Evolutionary conservation across 1,284 basidiomycete species (phyloP).

Genomic region (Irpex sp.): DNA sequence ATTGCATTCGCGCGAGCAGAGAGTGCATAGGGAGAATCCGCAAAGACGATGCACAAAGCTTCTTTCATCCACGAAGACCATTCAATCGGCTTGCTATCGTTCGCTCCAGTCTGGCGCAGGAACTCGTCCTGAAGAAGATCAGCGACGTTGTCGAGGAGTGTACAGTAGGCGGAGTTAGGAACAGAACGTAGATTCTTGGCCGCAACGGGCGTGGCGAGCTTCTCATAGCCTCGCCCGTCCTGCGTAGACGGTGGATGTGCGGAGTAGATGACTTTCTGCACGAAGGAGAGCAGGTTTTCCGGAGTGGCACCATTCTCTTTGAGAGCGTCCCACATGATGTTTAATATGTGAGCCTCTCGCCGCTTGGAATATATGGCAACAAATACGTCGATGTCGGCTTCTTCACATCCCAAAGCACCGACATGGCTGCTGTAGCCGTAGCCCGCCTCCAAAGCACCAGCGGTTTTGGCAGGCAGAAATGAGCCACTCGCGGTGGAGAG

Average conservation of each 20-base stretch:
- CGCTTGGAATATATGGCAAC: background rate
- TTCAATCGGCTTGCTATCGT: background rate
- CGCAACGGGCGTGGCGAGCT: background rate
- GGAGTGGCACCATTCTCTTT: background rate
- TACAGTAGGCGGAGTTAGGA: background rate
- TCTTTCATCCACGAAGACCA: constrained; percentile 1
- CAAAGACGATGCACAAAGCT: background rate
- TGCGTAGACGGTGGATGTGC: background rate
- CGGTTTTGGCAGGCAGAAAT: background rate
- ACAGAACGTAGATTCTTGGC: background rate
- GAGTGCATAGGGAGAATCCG: background rate
- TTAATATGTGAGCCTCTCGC: background rate
- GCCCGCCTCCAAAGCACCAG: background rate
- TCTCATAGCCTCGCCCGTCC: background rate
- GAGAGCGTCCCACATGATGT: background rate
- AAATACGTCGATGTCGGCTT: background rate
- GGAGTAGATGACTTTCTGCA: background rate
- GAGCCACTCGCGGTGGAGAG: background rate
- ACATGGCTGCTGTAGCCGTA: background rate
- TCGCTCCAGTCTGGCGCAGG: background rate
- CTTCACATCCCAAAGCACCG: background rate
- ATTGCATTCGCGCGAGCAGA: background rate
- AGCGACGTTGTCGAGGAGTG: background rate
- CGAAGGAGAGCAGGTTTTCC: background rate
- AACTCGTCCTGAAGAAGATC: background rate